Conservation (phyloP, 2,329 filamentous ascomycete genomes). For the Stagonosporopsis cucurbitacearum region DNA sequence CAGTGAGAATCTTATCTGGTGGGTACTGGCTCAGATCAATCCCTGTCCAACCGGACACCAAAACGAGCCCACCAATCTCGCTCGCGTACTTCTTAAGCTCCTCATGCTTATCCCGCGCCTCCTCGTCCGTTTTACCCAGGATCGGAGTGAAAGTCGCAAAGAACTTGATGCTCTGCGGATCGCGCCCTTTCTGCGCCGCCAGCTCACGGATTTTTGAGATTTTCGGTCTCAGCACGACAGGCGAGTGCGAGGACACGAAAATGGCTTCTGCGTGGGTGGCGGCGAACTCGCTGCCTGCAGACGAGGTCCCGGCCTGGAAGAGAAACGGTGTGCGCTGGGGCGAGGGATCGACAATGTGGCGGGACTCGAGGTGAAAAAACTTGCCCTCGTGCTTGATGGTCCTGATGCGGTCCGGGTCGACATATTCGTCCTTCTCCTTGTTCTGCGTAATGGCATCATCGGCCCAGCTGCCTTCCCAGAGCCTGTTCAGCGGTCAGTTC, state of each 20-base stretch:
- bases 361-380: conserved; percentile 56
- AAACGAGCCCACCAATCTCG: conserved; percentile 60
- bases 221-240: conserved; percentile 57
- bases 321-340: conserved; percentile 51
- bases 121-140: conserved; percentile 48
- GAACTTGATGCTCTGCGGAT: conserved; percentile 64
- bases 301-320: conserved; percentile 64
- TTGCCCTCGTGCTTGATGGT: conserved; percentile 67
- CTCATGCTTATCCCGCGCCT: conserved; percentile 60
- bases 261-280: conserved; percentile 66
- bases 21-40: conserved; percentile 66
- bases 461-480: conserved; percentile 62
- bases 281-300: conserved; percentile 64
- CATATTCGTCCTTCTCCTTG: conserved; percentile 61
- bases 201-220: conserved; percentile 61
- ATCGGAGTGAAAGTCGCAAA: conserved; percentile 48
- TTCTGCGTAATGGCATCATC: conserved; percentile 64
- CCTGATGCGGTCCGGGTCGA: conserved; percentile 65
- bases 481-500: conserved; percentile 36
- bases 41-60: conserved; percentile 66
- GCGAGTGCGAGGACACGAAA: conserved; percentile 64
- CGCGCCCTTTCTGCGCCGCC: conserved; percentile 59
- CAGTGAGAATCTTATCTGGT: conserved; percentile 63
- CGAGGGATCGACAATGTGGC: conserved; percentile 53
- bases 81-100: conserved; percentile 61